Base-by-base conservation (phyloP, 129 eudicot genomes). In the Smallanthus sonchifolius region DNA sequence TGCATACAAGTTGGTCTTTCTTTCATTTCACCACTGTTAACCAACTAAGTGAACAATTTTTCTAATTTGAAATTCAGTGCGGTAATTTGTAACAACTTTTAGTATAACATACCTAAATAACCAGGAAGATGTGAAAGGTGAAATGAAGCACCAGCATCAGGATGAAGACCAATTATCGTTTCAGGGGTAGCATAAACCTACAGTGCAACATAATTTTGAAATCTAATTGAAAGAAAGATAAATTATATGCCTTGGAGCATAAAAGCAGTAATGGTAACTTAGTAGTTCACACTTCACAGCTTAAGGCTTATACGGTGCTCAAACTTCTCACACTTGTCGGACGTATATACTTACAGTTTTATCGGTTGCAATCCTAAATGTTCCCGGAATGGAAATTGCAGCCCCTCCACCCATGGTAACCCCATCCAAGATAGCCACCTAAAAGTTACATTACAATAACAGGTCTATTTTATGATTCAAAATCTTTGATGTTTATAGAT, bases 341-440 rank as follows among this genome's bases (percentile, higher is more conserved):
- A n/a, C 16, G 15, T 8, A 38, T 4, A 64, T 64, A 40, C 74
- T 74, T 83, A 91, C 96, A 65, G 97, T 91, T 86, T 81, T 88
- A 55, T 91, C 89, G n/a, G 97, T 88, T 24, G 88, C 97, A 85
- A 91, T 80, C 60, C 91, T 84, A 64, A 88, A 91, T 70, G 84
- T 84, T 66, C 91, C 92, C 0, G 97, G 97, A 42, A 91, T 74
- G 38, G 92, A 86, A 72, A 91, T 49, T 47, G 84, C 96, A 62
- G 91, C 96, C 55, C 92, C 97, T 44, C 96, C 97, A 71, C 97
- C 97, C 90, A 91, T 86, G 4, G 96, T 91, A 38, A 91, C 76
- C 70, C 92, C 92, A 85, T 88, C 83, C 63, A 91, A 75, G 75
- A 91, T 80, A 71, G 97, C 96, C 61, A 91, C 87, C 97, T 91